Conservation (phyloP, 306 rosid genomes). For the Abrus precatorius region DNA sequence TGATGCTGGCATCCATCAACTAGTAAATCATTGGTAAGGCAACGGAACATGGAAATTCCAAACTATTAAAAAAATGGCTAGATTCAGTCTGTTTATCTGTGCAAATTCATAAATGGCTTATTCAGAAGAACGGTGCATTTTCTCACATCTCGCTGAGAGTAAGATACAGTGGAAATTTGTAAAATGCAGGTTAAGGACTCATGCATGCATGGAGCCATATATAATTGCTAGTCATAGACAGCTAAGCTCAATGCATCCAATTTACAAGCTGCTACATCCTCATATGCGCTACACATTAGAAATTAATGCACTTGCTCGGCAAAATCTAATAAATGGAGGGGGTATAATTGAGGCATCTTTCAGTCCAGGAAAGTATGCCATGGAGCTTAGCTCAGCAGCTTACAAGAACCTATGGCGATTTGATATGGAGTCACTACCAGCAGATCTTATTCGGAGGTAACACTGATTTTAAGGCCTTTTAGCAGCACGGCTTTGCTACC, state of each 20-base stretch:
- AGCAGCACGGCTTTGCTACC: not conserved
- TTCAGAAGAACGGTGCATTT: slow-evolving; percentile 4
- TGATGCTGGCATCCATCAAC: slow-evolving; percentile 92
- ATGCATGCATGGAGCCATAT: slow-evolving; percentile 94
- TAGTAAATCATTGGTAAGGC: slow-evolving; percentile 93
- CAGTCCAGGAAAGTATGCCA: slow-evolving; percentile 87
- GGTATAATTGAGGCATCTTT: slow-evolving; percentile 91
- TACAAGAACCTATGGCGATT: slow-evolving; percentile 85
- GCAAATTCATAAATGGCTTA: slow-evolving; percentile 8
- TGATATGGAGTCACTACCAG: slow-evolving; percentile 92
- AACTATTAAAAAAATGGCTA: not conserved
- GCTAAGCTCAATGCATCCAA: slow-evolving; percentile 93
- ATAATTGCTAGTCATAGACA: slow-evolving; percentile 93
- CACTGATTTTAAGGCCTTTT: not conserved
- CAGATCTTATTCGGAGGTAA: slow-evolving; percentile 92
- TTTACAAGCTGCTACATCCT: slow-evolving; percentile 89
- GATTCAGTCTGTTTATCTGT: not conserved
- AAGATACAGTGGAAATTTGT: slow-evolving; percentile 39
- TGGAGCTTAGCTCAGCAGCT: slow-evolving; percentile 94
- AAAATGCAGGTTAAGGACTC: slow-evolving; percentile 92
- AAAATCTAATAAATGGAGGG: slow-evolving; percentile 88
- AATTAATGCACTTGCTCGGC: slow-evolving; percentile 91
- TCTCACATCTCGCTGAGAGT: slow-evolving; percentile 27
- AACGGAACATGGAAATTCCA: slow-evolving; percentile 26
- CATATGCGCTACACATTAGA: slow-evolving; percentile 96